Evolutionary conservation across 2,329 filamentous ascomycete genomes (phyloP).

Genomic region (Penicillium sp.): DNA sequence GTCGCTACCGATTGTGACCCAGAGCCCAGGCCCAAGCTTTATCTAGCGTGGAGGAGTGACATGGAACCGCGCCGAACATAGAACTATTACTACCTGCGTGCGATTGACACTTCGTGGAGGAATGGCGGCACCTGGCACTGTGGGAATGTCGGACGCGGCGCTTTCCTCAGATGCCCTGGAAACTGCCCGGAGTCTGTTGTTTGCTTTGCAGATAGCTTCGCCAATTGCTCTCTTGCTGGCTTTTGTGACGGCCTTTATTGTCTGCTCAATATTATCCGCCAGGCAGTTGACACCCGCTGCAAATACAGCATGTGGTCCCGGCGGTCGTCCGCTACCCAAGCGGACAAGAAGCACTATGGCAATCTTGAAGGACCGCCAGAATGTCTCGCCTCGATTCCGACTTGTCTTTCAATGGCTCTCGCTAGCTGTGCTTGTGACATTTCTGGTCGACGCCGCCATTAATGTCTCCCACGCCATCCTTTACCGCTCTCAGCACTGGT

Average conservation of each 20-base stretch:
- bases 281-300: slow-evolving; percentile 44
- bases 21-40: background rate
- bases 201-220: slow-evolving; percentile 54
- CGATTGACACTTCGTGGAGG: slow-evolving; percentile 13
- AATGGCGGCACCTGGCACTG: slow-evolving; percentile 15
- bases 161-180: slow-evolving; percentile 41
- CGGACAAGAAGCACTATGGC: slow-evolving; percentile 49
- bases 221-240: slow-evolving; percentile 62
- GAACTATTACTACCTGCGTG: slow-evolving; percentile 7
- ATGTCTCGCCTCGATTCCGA: slow-evolving; percentile 65
- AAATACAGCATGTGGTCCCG: slow-evolving; percentile 66
- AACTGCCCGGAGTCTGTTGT: slow-evolving; percentile 48
- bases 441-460: slow-evolving; percentile 69
- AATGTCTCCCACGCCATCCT: slow-evolving; percentile 71
- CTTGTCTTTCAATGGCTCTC: slow-evolving; percentile 72
- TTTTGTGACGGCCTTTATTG: slow-evolving; percentile 60
- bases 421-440: slow-evolving; percentile 66
- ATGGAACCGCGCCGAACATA: slow-evolving; percentile 13
- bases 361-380: slow-evolving; percentile 44
- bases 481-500: slow-evolving; percentile 65
- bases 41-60: slow-evolving; percentile 10
- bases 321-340: slow-evolving; percentile 80
- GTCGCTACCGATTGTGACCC: slow-evolving; percentile 13
- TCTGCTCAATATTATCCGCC: slow-evolving; percentile 56
- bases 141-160: slow-evolving; percentile 13